Evolutionary conservation across 2,329 filamentous ascomycete species (phyloP), one percentile per base, ranked within the genome.

Genomic region (Penicillium sp.): DNA sequence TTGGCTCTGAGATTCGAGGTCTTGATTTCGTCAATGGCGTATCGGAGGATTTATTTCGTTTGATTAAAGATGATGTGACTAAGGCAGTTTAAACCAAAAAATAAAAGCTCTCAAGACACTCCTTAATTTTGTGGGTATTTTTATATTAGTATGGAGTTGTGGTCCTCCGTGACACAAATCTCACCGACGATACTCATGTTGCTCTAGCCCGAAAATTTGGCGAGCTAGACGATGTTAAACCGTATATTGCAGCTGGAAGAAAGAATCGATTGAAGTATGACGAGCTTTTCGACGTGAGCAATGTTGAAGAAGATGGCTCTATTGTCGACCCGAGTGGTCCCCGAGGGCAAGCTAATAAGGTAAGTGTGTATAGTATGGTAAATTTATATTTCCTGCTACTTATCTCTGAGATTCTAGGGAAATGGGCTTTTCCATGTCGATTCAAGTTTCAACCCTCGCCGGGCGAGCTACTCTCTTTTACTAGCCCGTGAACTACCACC

Each of bases 251-350:
- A 1, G 70, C 60, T 9, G 80, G 77, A 16, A 75, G 79, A 45
- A 74, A 75, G 62, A 72, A 77, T 57, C 77, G 81, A 20, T 77
- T 81, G 59, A 62, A 68, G 1, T 74, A 78, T 59, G 69, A 75
- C 43, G 78, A 84, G 64, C 74, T 85, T 0, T 84, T 84, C 64
- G 83, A 85, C 61, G 81, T 81, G 0, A 74, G 79, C 52, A 85
- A 85, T 65, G 68, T 83, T 12, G 75, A 81, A 49, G 71, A 73
- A 1, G 74, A 81, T 43, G 77, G 77, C 46, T 66, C 68, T 1
- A 62, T 80, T 1, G 69, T 80, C n/a, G 68, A 74, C 35, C 61
- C 73, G 3, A 69, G 74, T 52, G 72, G 69, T 53, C 69, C 74
- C 20, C 72, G 77, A 21, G 70, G 71, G 12, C 71, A 77, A 48